phyloP scores from a whole-genome alignment of 1,284 basidiomycete genomes.

The Ustilago cynodontis region DNA sequence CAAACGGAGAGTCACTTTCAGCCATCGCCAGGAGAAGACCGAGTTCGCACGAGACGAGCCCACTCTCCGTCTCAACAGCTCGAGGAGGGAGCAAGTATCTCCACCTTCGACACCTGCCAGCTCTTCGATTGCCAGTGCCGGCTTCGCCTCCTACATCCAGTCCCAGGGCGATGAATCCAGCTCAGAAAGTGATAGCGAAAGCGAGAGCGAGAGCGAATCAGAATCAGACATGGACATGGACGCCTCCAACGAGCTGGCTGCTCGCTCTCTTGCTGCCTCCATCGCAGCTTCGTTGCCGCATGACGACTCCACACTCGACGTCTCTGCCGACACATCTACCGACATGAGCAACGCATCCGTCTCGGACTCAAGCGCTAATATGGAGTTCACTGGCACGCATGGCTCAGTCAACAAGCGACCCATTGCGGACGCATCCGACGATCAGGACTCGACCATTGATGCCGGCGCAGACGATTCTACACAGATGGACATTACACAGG shows the following conservation, averaged over 20 bases:
- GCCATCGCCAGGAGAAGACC: constrained; percentile 54
- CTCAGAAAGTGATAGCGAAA: constrained; percentile 45
- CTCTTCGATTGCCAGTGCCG: constrained; percentile 39
- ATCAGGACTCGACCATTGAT: constrained; percentile 28
- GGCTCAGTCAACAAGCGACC: constrained; percentile 42
- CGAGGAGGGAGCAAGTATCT: constrained; percentile 42
- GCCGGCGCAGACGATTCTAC: constrained; percentile 25
- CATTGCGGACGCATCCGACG: constrained; percentile 26
- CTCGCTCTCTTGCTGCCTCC: constrained; percentile 42
- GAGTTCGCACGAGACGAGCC: constrained; percentile 54
- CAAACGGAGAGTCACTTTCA: constrained; percentile 55
- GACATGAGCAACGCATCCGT: constrained; percentile 28
- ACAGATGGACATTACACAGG: constrained; percentile 49
- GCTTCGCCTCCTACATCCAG: constrained; percentile 43
- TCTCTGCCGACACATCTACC: constrained; percentile 18
- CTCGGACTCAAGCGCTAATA: constrained; percentile 33
- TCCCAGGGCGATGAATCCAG: constrained; percentile 34
- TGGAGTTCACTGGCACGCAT: constrained; percentile 52
- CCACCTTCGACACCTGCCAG: constrained; percentile 42
- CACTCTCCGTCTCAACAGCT: constrained; percentile 48
- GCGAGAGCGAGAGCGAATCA: constrained; percentile 38
- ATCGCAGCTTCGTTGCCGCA: constrained; percentile 48
- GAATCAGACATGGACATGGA: constrained; percentile 52
- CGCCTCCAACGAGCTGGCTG: constrained; percentile 40
- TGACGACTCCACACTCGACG: constrained; percentile 45